Evolutionary conservation across 192 early-diverging fungal species (phyloP).

Genomic region (Coemansia sp.): DNA sequence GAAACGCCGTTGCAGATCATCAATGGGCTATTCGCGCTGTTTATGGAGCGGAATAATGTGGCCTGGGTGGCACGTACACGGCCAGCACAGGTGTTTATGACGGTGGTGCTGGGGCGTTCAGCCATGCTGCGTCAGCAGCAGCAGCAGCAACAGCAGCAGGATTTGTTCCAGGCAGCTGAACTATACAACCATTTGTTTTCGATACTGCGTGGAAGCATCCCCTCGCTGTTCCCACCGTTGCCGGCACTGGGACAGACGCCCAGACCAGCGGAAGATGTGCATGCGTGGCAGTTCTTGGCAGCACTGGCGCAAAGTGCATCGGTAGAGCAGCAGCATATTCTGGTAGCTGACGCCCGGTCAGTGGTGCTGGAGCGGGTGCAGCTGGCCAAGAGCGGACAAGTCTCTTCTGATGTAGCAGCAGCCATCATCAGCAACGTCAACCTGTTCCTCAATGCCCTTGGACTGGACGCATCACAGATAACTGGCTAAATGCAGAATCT

Average conservation of each 20-base stretch:
- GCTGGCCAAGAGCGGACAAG: conserved; percentile 59
- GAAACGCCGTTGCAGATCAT: conserved; percentile 84
- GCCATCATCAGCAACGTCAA: conserved; percentile 83
- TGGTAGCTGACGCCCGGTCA: conserved; percentile 87
- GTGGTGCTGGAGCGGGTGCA: conserved; percentile 76
- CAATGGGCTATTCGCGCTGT: conserved; percentile 72
- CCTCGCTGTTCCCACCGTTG: conserved; percentile 61
- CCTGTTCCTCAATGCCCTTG: conserved; percentile 93
- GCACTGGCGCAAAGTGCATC: conserved; percentile 92
- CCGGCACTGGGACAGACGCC: conserved; percentile 45
- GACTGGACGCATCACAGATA: conserved; percentile 67
- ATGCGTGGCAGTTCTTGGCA: conserved; percentile 98
- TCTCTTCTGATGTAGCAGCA: conserved; percentile 58
- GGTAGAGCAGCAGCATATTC: conserved; percentile 88
- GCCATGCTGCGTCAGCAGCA: conserved; percentile 85
- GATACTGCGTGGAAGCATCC: conserved; percentile 71
- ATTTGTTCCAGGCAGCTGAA: conserved; percentile 59
- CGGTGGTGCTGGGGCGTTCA: conserved; percentile 84
- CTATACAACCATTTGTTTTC: conserved; percentile 82
- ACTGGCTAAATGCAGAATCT: not conserved
- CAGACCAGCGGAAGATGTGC: conserved; percentile 67
- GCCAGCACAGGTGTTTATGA: conserved; percentile 84
- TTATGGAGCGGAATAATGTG: conserved; percentile 89
- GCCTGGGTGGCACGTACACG: conserved; percentile 80
- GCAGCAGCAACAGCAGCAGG: conserved; percentile 23